Conservation (phyloP, 2,329 filamentous ascomycete species). For the Pseudogymnoascus sp. region DNA sequence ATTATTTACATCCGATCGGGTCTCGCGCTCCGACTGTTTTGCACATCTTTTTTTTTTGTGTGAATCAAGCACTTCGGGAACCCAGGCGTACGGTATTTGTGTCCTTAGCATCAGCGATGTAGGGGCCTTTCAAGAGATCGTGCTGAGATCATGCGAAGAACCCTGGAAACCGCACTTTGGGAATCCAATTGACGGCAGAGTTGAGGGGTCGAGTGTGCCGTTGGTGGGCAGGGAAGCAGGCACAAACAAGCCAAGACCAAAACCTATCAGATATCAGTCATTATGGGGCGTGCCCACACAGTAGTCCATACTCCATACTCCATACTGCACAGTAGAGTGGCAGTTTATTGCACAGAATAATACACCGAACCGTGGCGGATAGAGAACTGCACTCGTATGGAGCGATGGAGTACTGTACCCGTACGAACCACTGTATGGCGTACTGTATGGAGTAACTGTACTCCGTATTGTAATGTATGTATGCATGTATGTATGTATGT, state of each 20-base stretch:
- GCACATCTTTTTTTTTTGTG: background rate
- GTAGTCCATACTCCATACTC: background rate
- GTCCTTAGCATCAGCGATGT: background rate
- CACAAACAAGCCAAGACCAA: background rate
- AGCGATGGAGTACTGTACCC: background rate
- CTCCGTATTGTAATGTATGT: background rate
- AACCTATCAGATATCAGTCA: background rate
- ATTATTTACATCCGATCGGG: background rate
- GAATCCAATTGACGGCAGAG: conserved; percentile 6
- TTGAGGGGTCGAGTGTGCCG: conserved; percentile 4
- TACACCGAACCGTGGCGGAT: background rate
- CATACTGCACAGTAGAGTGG: background rate
- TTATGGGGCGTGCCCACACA: background rate
- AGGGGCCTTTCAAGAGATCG: background rate
- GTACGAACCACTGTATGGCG: conserved; percentile 3
- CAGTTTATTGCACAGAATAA: background rate
- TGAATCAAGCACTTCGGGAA: background rate
- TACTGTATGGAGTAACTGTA: conserved; percentile 3
- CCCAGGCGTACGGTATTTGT: background rate
- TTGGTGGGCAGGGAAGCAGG: conserved; percentile 1
- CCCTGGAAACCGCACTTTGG: conserved; percentile 1
- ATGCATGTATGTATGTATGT: background rate
- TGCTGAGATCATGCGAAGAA: conserved; percentile 6
- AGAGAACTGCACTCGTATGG: background rate
- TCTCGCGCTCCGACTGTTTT: background rate